Evolutionary conservation across 495 filamentous ascomycete genomes (phyloP), one percentile per base, ranked within the genome.

Genomic region (Aspergillus mulundensis): DNA sequence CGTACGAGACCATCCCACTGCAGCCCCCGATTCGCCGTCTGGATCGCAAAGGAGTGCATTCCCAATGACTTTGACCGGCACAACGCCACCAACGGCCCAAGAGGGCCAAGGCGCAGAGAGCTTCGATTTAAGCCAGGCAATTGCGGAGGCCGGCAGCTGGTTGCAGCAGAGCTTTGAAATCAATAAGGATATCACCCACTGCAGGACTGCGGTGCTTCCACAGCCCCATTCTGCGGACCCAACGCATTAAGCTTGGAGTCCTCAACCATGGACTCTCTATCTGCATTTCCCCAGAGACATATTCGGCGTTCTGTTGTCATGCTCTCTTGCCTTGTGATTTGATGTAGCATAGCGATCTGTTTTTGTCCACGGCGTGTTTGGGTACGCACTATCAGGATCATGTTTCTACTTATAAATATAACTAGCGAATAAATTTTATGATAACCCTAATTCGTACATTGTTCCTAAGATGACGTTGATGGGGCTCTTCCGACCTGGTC

Each of bases 61-160:
- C 5, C 68, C 68, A 14, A 66, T 75, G 48, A 66, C 63, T 0
- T 53, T 75, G 21, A 65, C 66, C 16, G 71, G 62, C 11, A 66
- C 71, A 1, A 72, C 67, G 0, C 69, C 71, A 2, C 58, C 68
- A 5, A 73, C 69, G 1, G 66, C 60, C 7, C 71, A 75, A 36
- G 72, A 77, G 54, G 71, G 70, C 8, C 75, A 76, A 57, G 68
- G 64, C 11, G 63, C 36, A 5, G 72, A 75, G 8, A 69, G 64
- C 21, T 74, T 76, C 28, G 67, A 74, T 43, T 63, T 76, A 14
- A 76, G 66, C 51, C 68, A 78, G 61, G 72, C 72, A 0, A 75
- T 78, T 32, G 72, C 68, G 3, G 75, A 78, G 56, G 69, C 69
- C 21, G 75, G 75, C 5, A 77, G 70, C 50, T 78, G 73, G 73